Percentiles rank a stretch among this genome's conserved stretches.
These are phyloP conservation scores for Omphalotus guepiniiformis DNA, from an alignment of 768 basidiomycete genomes.

Conservation along the genomic window DNA sequence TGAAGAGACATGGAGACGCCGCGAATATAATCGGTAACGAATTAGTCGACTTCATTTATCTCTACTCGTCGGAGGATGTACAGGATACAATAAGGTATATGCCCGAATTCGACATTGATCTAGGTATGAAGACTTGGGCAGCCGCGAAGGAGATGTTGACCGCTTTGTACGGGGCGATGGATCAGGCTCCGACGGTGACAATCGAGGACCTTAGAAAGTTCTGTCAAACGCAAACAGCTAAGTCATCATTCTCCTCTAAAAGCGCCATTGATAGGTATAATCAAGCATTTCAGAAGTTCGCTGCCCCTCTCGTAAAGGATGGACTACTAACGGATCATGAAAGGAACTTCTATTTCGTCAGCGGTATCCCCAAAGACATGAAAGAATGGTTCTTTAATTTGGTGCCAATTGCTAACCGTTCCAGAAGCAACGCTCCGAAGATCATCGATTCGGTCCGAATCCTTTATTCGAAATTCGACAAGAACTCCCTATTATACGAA, in stretches of 20 bases:
- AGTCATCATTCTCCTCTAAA: not conserved
- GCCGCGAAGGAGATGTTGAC: not conserved
- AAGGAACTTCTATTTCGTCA: constrained; percentile 11
- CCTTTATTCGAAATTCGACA: constrained; percentile 9
- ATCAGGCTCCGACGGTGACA: not conserved
- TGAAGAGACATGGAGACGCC: not conserved
- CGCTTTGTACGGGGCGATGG: not conserved
- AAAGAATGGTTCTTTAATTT: constrained; percentile 8
- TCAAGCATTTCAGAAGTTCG: constrained; percentile 7
- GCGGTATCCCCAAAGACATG: constrained; percentile 9
- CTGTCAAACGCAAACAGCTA: constrained; percentile 6
- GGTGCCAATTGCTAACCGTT: constrained; percentile 3
- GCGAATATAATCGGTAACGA: not conserved
- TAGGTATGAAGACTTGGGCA: not conserved
- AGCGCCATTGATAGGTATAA: constrained; percentile 10
- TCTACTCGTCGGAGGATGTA: constrained; percentile 4
- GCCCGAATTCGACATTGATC: constrained; percentile 1
- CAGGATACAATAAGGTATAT: constrained; percentile 1
- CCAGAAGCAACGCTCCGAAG: constrained; percentile 1
- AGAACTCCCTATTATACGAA: constrained; percentile 5
- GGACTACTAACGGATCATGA: not conserved
- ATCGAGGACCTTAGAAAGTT: constrained; percentile 8
- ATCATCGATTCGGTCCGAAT: constrained; percentile 6
- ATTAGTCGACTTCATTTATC: constrained; percentile 2
- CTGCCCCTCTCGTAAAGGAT: constrained; percentile 8